Base-by-base conservation (phyloP, 1,139 yeast genomes). In the Hansenula lynferdii region DNA sequence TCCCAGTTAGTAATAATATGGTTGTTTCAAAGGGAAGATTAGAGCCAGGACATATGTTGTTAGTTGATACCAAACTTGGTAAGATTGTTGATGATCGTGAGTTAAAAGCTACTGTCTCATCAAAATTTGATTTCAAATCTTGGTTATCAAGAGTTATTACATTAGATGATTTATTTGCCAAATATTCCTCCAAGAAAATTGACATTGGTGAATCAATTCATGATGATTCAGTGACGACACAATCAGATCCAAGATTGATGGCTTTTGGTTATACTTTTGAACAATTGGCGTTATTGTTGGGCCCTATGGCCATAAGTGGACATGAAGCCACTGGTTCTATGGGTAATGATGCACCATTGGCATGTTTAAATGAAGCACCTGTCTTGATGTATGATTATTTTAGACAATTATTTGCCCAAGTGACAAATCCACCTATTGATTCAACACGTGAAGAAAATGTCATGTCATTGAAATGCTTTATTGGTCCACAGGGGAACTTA, bases 291-390 rank as follows among this genome's bases (percentile, higher is more conserved):
- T 64, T 86, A 44, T 69, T 92, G 32, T 70, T 92, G 52, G 95
- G 86, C 8, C 97, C 97, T 49, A 92, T 92, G 98, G 97, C 95
- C 31, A 57, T 72, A 33, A 85, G 79, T 53, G 96, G 92, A 45
- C 89, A 89, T 58, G 98, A 92, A 67, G 90, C 97, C 6, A 73
- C 92, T 42, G 97, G 98, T 23, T 89, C 97, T n/a, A 92, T 92
- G 98, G 98, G 98, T 73, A 90, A 90, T 60, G 98, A 92, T 60
- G 81, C 92, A 42, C 95, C 97, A n/a, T 72, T 92, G 51, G 97
- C 98, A 2, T 92, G 98, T 66, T 69, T 92, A 50, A 84, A 96
- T 35, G 92, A 86, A 58, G 95, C 89, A 64, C 97, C 98, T 36
- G 84, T 84, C 52, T 69, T 92, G 49, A 70, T 87, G 50, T 92